Base-by-base conservation (phyloP, 2,329 filamentous ascomycete genomes). In the Tolypocladium inflatum region DNA sequence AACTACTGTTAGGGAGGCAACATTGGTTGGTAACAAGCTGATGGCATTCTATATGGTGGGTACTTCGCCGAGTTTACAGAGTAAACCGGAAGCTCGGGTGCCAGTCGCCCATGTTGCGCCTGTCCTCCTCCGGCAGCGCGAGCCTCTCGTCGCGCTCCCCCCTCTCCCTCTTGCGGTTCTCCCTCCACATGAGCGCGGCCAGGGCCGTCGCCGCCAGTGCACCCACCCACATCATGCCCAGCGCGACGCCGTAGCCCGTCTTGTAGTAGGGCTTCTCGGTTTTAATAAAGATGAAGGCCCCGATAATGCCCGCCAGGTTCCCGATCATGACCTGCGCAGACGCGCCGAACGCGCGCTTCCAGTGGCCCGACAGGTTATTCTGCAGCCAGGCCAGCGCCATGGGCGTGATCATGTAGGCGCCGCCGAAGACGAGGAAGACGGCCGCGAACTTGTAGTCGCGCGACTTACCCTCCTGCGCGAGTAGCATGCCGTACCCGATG, bases 301-400 rank as follows among this genome's bases (percentile, higher is more conserved):
- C 65, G 15, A 82, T 70, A 54, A 82, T 76, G 4, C 79, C 80
- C 0, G 73, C 76, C 9, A 75, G 61, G 64, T 82, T 82, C 15
- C 80, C 80, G 6, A 81, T 72, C 59, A 76, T 65, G 54, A 68
- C 61, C 71, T 78, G 78, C 60, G 83, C 73, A 19, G 80, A 81
- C 23, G 79, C 74, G 7, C 76, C 75, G 35, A 85, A 74, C 0
- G 76, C 73, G 21, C 80, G 75, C 70, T 85, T 85, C 67, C 82
- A 84, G 65, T 83, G 80, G 1, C 81, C 81, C 1, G 74, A 76
- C 62, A 83, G 74, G 61, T 81, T 81, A 65, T 85, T 84, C 58
- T 75, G 64, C 11, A 85, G 70, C 82, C 82, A 86, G 8, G 75
- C 78, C 33, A 85, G 70, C 1, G 75, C 73, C 48, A 85, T 75